Evolutionary conservation across 2,329 filamentous ascomycete species (phyloP), one percentile per base, ranked within the genome.

Genomic region (Elsinoe fawcettii): DNA sequence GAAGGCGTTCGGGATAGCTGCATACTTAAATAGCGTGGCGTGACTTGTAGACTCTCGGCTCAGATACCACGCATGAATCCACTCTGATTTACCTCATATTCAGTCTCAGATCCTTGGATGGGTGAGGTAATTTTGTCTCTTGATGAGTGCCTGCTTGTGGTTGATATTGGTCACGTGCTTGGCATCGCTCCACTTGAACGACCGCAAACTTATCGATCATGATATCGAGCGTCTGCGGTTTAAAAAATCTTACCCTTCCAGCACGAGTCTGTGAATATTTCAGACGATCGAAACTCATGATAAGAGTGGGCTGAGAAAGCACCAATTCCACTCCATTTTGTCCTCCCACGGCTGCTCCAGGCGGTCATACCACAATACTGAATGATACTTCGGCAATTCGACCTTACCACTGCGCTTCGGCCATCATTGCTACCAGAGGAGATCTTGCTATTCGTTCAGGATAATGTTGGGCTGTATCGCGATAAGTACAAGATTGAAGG

Each of bases 321-420:
- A n/a, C n/a, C n/a, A n/a, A n/a, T n/a, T n/a, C n/a, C n/a, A n/a
- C n/a, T n/a, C n/a, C n/a, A n/a, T n/a, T n/a, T n/a, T 43, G 16
- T 43, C 39, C 3, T 43, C 20, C 22, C 27, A 8, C 23, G 46
- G 14, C 30, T 51, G 25, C 25, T 51, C 14, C 9, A 53, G 49
- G 34, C 49, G 30, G 49, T 39, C 49, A 53, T 37, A n/a, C 18
- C 20, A 55, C 37, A 44, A 30, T 12, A 20, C 87, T 89, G 88
- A 80, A 97, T 97, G 92, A 96, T 95, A 82, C 80, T 96, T 80
- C 92, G 95, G 80, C 84, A 87, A 66, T 82, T 97, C 72, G 92
- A 99, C 75, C 83, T 99, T 68, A 99, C 93, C 59, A 96, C 92
- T 76, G 93, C 93, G 70, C 82, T 96, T 70, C 88, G 93, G 79